These are phyloP conservation scores for Crithidia bombi DNA, from an alignment of 208 protist genomes.

Conservation along the genomic window DNA sequence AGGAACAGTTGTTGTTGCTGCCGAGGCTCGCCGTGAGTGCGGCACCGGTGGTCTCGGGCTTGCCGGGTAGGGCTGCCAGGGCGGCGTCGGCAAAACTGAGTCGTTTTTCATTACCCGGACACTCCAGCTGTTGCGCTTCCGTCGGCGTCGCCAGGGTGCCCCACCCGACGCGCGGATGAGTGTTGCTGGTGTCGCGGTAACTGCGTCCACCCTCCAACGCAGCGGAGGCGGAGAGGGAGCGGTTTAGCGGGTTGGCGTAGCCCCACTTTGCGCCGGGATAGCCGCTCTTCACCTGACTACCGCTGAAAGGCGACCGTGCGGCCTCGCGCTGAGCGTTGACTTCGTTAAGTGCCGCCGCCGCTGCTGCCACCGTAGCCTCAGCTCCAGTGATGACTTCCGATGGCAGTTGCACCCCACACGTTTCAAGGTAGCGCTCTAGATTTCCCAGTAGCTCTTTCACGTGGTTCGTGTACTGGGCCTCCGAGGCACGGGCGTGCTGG, in stretches of 20 bases:
- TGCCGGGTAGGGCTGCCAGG: not conserved
- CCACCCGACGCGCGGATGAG: not conserved
- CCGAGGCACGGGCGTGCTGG: conserved; percentile 23
- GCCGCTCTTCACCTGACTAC: not conserved
- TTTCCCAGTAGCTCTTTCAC: conserved; percentile 31
- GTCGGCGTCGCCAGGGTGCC: conserved; percentile 9
- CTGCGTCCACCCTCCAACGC: not conserved
- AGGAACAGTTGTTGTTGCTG: not conserved
- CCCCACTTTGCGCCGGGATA: not conserved
- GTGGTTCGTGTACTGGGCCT: conserved; percentile 28
- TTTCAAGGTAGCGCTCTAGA: conserved; percentile 41
- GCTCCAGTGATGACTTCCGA: conserved; percentile 16
- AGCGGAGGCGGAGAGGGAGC: not conserved
- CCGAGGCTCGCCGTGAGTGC: conserved; percentile 3
- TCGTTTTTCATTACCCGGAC: not conserved
- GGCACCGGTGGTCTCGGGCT: not conserved
- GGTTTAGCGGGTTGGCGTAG: not conserved
- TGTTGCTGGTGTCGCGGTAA: not conserved
- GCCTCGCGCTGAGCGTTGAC: not conserved
- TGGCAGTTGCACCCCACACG: conserved; percentile 32
- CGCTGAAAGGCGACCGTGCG: not conserved
- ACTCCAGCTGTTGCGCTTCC: not conserved
- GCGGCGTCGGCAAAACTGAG: not conserved
- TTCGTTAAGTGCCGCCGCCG: conserved; percentile 8
- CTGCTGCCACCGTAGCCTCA: conserved; percentile 1